Evolutionary conservation across 352 stramenopile species (phyloP), one percentile per base, ranked within the genome.

Genomic region (Pseudoperonospora humuli): DNA sequence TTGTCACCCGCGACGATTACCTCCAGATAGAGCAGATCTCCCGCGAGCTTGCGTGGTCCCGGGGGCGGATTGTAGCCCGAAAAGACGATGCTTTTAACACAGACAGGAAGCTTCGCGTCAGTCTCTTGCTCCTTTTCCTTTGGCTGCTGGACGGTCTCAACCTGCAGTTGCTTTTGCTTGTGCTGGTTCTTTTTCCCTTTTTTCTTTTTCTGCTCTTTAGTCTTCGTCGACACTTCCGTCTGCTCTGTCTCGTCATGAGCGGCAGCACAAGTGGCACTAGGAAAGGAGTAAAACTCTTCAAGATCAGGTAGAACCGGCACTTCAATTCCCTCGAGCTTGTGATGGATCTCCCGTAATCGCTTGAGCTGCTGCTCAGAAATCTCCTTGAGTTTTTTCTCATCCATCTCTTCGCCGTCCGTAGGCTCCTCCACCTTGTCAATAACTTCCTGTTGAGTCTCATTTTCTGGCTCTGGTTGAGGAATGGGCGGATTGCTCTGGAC

Each of bases 11-110:
- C 74, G 5, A 64, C 34, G 26, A 50, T 58, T 20, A 96, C 77
- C 55, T 97, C 87, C 24, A 98, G 58, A 64, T 98, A 98, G 18
- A 96, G 55, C 31, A 98, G 68, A 56, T 98, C 95, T 28, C 92
- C 93, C 0, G 89, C 70, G 20, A 97, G 70, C 53, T 89, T 87
- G 50, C 95, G 89, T 38, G 80, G 80, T 14, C 83, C 64, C 19
- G 95, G 93, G n/a, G 93, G 93, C 24, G 93, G 87, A 67, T 98
- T 96, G 70, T 95, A 98, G 33, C 89, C 91, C 49, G 84, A 96
- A 45, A 96, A 91, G 28, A 86, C 67, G 48, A 98, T 94, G 58
- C 81, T 93, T 57, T 92, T 81, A 32, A 96, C 39, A 61, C 86
- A 96, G 36, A 65, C 51, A n/a, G 80, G 83, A 17, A 93, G 64